A percentile compares a stretch with the other conserved stretches of the same genome.
Conservation (phyloP, 2,329 filamentous ascomycete genomes). For the Setomelanomma holmii region DNA sequence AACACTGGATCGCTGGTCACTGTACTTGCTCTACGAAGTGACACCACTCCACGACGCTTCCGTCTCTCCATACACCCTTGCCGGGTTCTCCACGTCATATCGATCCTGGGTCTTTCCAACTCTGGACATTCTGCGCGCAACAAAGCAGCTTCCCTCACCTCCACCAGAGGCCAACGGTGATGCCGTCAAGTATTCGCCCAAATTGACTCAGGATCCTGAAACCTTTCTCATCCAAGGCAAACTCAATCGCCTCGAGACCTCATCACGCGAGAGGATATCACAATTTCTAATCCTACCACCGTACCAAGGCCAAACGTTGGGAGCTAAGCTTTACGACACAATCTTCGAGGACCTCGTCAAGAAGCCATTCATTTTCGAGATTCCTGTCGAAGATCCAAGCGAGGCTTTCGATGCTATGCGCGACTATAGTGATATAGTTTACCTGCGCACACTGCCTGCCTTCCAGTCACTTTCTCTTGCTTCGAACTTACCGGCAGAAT, state of each 20-base stretch:
- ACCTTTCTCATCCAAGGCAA: conserved; percentile 39
- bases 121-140: conserved; percentile 49
- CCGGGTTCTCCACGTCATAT: conserved; percentile 91
- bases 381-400: conserved; percentile 94
- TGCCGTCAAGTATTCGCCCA: conserved; percentile 48
- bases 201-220: conserved; percentile 35
- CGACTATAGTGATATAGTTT: conserved; percentile 75
- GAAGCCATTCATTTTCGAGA: conserved; percentile 74
- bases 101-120: conserved; percentile 74
- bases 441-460: conserved; percentile 65
- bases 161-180: conserved; percentile 43
- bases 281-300: conserved; percentile 92
- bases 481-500: conserved; percentile 55
- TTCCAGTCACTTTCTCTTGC: conserved; percentile 64
- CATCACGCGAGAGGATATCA: conserved; percentile 83
- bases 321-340: conserved; percentile 78
- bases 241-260: conserved; percentile 64
- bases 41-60: conserved; percentile 37
- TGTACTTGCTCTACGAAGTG: conserved; percentile 74
- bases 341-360: conserved; percentile 76
- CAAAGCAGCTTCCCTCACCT: conserved; percentile 42
- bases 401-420: conserved; percentile 82
- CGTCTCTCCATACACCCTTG: conserved; percentile 70
- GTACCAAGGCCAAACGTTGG: conserved; percentile 82
- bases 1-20: conserved; percentile 81